These are phyloP conservation scores for Blastomyces silverae DNA, from an alignment of 2,329 filamentous ascomycete genomes.

Conservation along the genomic window DNA sequence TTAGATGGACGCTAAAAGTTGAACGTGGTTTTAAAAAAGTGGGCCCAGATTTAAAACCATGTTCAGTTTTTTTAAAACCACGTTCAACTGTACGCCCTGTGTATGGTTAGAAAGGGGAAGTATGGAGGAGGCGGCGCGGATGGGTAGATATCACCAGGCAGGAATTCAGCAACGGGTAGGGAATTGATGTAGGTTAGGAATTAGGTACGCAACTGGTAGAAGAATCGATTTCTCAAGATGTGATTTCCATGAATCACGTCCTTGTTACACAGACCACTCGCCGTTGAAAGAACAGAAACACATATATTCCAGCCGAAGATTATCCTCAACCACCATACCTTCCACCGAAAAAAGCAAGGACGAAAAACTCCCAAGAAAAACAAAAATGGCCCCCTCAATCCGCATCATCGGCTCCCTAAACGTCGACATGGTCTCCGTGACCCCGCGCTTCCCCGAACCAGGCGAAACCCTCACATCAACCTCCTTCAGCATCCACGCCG, in stretches of 20 bases:
- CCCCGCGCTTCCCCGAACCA: conserved; percentile 70
- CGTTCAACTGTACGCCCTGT: too few relatives aligned
- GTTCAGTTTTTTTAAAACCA: too few relatives aligned
- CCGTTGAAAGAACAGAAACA: not conserved
- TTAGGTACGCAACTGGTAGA: too few relatives aligned
- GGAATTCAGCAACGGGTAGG: not conserved
- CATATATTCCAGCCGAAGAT: not conserved
- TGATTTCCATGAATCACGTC: not conserved
- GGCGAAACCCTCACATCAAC: conserved; percentile 82
- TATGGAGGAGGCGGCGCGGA: not conserved
- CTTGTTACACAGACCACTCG: not conserved
- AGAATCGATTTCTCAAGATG: not conserved
- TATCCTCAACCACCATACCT: not conserved
- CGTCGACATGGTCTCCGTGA: conserved; percentile 84
- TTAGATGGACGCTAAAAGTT: too few relatives aligned
- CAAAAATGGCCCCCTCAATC: conserved; percentile 50
- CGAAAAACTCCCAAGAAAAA: not conserved
- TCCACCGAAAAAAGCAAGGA: not conserved
- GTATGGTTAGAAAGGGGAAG: too few relatives aligned
- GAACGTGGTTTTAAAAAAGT: too few relatives aligned
- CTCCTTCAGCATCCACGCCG: conserved; percentile 71
- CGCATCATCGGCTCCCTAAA: conserved; percentile 89
- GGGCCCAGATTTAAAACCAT: too few relatives aligned
- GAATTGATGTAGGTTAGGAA: too few relatives aligned
- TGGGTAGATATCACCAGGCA: not conserved